phyloP scores from a whole-genome alignment of 495 filamentous ascomycete species.

The Friedmanniomyces simplex region DNA sequence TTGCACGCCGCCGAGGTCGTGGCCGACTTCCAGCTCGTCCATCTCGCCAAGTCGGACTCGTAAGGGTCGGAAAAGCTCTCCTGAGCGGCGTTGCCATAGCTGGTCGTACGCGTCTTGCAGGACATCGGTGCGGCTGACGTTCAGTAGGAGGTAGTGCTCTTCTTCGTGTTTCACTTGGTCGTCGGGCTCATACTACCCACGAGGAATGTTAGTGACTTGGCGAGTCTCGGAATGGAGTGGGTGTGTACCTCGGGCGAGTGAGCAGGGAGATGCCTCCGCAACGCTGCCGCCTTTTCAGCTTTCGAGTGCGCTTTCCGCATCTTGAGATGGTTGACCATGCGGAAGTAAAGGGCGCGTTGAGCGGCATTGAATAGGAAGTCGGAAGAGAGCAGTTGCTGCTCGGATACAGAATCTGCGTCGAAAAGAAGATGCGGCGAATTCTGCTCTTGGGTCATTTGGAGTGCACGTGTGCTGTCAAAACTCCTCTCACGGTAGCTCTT shows the following conservation, averaged over 20 bases:
- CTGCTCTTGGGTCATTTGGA: not conserved
- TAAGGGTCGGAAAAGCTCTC: slow-evolving; percentile 73
- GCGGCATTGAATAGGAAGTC: not conserved
- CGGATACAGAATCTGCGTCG: too few relatives aligned
- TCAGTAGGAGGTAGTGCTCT: slow-evolving; percentile 11
- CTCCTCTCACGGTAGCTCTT: too few relatives aligned
- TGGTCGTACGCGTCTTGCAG: slow-evolving; percentile 75
- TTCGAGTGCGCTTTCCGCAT: slow-evolving; percentile 8
- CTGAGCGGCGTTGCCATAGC: slow-evolving; percentile 72
- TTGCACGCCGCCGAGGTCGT: slow-evolving; percentile 89
- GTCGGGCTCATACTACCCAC: not conserved
- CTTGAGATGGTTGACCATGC: slow-evolving; percentile 4
- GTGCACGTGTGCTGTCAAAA: not conserved
- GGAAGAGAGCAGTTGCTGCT: not conserved
- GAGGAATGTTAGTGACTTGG: not conserved
- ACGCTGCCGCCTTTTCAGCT: not conserved
- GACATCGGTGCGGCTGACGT: slow-evolving; percentile 33
- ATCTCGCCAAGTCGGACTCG: slow-evolving; percentile 76
- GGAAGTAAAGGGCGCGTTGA: slow-evolving; percentile 1
- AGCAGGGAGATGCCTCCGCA: not conserved
- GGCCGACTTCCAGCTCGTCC: slow-evolving; percentile 71
- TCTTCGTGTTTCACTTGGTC: slow-evolving; percentile 4
- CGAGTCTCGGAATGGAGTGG: not conserved
- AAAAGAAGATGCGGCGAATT: too few relatives aligned
- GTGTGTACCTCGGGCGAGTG: not conserved